Evolutionary conservation across 176 grass and related monocot species (phyloP), one percentile per base, ranked within the genome.

Genomic region (Miscanthus lutarioriparius): DNA sequence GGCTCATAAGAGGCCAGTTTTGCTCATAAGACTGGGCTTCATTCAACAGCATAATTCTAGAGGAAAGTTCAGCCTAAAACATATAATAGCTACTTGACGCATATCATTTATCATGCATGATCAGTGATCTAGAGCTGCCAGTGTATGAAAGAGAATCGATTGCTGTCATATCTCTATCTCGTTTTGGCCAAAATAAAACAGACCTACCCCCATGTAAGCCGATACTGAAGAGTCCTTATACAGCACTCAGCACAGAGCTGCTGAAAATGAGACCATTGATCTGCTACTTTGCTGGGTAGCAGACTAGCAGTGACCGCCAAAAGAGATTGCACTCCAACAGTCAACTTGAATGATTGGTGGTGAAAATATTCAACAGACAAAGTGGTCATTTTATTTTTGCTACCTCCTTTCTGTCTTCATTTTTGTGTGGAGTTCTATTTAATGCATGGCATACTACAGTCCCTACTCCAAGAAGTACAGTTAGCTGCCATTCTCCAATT

Each of bases 291-390:
- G 25, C 22, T 28, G 38, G 51, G 30, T 51, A 85, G 39, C 39
- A 38, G 51, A 25, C 51, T 44, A 64, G 63, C 64, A 77, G 32
- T n/a, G 26, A 63, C 30, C 8, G 61, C 5, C 16, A 15, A 43
- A 80, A 39, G 30, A 53, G 17, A 89, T 85, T 81, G 30, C 32
- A 67, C 22, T 48, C 61, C 3, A 76, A 38, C 9, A 39, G 22
- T 62, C 17, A 19, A 76, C 41, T 85, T 64, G 19, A 72, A 75
- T 67, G 72, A 67, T 28, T 79, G 2, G 13, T 59, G 43, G 61
- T 45, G 11, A 90, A 65, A 20, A 41, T 40, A 67, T 64, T 82
- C 10, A 56, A 78, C 27, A 83, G 45, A 17, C 23, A 69, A 74
- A 90, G 15, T 54, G 38, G 22, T 67, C 10, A 30, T 30, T 74